These are phyloP conservation scores for Tieghemiomyces parasiticus DNA, from an alignment of 192 early-diverging fungal species.

Conservation along the genomic window DNA sequence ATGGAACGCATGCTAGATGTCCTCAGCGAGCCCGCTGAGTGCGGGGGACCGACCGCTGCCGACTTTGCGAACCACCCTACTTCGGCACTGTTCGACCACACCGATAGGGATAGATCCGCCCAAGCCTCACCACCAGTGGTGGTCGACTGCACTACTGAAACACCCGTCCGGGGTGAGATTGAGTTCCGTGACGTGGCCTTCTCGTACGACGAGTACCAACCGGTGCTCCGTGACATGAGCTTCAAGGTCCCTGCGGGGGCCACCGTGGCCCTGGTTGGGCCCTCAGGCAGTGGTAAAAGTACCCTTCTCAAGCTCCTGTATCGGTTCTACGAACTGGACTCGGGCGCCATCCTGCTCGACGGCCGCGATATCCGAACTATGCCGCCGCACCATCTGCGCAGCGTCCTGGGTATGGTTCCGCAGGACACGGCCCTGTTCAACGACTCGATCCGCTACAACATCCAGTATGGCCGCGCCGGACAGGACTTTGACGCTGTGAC, in stretches of 20 bases:
- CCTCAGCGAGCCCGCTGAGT: slow-evolving; percentile 30
- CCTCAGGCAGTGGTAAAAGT: slow-evolving; percentile 52
- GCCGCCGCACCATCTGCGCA: slow-evolving; percentile 56
- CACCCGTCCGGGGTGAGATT: slow-evolving; percentile 16
- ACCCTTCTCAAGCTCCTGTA: slow-evolving; percentile 69
- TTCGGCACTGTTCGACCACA: slow-evolving; percentile 12
- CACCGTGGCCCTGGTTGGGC: slow-evolving; percentile 28
- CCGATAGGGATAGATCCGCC: too few relatives aligned
- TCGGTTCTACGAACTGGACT: slow-evolving; percentile 76
- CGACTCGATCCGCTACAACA: slow-evolving; percentile 88
- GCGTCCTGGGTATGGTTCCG: slow-evolving; percentile 83
- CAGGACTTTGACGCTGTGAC: slow-evolving; percentile 31
- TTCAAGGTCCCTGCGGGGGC: slow-evolving; percentile 27
- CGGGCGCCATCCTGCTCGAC: slow-evolving; percentile 75
- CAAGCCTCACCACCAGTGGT: not conserved
- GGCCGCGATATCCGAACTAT: slow-evolving; percentile 59
- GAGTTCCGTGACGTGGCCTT: slow-evolving; percentile 16
- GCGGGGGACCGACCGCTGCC: slow-evolving; percentile 12
- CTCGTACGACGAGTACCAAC: slow-evolving; percentile 15
- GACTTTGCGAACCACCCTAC: slow-evolving; percentile 3
- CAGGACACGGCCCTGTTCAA: slow-evolving; percentile 96
- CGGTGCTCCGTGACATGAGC: slow-evolving; percentile 23
- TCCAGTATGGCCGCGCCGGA: slow-evolving; percentile 59
- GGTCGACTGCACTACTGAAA: slow-evolving; percentile 1
- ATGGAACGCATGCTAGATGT: slow-evolving; percentile 96